A percentile compares a stretch with the other conserved stretches of the same genome.
These are phyloP conservation scores for Aspergillus indologenus DNA, from an alignment of 495 filamentous ascomycete species.

Conservation along the genomic window DNA sequence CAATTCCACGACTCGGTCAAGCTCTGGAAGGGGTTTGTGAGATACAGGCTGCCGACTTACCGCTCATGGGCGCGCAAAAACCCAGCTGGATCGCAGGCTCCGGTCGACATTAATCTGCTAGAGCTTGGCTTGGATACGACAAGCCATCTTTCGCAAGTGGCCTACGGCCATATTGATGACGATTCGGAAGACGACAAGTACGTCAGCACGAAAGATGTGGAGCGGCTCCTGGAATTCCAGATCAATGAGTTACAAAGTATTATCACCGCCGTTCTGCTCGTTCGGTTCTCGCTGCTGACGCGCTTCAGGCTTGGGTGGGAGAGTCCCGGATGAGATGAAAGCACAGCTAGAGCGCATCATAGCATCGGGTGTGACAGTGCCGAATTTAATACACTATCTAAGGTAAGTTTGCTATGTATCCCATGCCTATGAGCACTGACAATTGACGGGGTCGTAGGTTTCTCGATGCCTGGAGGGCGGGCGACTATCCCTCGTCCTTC, in stretches of 20 bases:
- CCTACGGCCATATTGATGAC: conserved; percentile 60
- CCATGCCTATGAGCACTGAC: background rate
- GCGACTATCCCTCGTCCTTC: conserved; percentile 85
- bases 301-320: conserved; percentile 55
- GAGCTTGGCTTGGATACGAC: conserved; percentile 33
- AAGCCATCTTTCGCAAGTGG: conserved; percentile 51
- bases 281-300: conserved; percentile 24
- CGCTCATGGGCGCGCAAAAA: conserved; percentile 67
- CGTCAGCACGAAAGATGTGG: conserved; percentile 78
- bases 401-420: conserved; percentile 44
- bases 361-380: conserved; percentile 59
- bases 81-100: conserved; percentile 56
- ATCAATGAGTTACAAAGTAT: conserved; percentile 80
- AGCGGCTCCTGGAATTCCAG: conserved; percentile 82
- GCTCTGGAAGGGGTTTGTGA: conserved; percentile 77
- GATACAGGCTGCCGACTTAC: conserved; percentile 74
- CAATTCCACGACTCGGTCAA: conserved; percentile 72
- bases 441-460: conserved; percentile 50
- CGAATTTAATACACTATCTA: conserved; percentile 75
- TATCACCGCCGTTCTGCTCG: conserved; percentile 20
- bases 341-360: conserved; percentile 64
- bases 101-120: conserved; percentile 65
- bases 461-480: conserved; percentile 85
- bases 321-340: conserved; percentile 68
- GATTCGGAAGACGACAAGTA: conserved; percentile 40